Conservation (phyloP, 768 basidiomycete genomes). For the Russula earlei region DNA sequence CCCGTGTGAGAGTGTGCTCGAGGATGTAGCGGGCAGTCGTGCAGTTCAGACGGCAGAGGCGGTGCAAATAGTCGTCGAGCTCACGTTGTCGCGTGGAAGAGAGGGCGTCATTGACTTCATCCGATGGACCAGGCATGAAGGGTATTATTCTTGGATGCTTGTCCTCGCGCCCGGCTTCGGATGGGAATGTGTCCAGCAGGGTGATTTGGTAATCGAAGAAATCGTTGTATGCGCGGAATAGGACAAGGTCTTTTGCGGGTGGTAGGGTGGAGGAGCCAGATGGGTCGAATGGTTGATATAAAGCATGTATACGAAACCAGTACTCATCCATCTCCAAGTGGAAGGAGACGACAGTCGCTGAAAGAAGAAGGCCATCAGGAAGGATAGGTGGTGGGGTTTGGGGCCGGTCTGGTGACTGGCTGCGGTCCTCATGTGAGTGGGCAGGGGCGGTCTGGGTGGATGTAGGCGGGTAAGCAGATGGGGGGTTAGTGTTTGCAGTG, state of each 20-base stretch:
- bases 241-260: slow-evolving; percentile 65
- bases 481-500: neutral
- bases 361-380: slow-evolving; percentile 75
- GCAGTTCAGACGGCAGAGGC: slow-evolving; percentile 62
- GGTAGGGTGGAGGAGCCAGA: slow-evolving; percentile 49
- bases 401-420: slow-evolving; percentile 28
- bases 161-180: slow-evolving; percentile 77
- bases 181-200: slow-evolving; percentile 78
- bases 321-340: slow-evolving; percentile 94
- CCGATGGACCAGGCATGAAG: slow-evolving; percentile 93
- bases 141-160: slow-evolving; percentile 71
- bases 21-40: slow-evolving; percentile 70
- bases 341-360: slow-evolving; percentile 90
- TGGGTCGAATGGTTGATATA: slow-evolving; percentile 74
- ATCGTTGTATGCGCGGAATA: slow-evolving; percentile 95
- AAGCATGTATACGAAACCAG: slow-evolving; percentile 92
- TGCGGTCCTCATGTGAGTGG: slow-evolving; percentile 21
- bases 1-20: slow-evolving; percentile 67
- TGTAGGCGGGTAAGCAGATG: slow-evolving; percentile 12
- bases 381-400: slow-evolving; percentile 42
- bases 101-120: slow-evolving; percentile 72
- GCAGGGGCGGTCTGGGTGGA: slow-evolving; percentile 20
- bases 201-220: slow-evolving; percentile 96
- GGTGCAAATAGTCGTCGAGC: slow-evolving; percentile 80
- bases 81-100: slow-evolving; percentile 75